phyloP scores from a whole-genome alignment of 2,329 filamentous ascomycete genomes.

The Cercospora brassicicola region DNA sequence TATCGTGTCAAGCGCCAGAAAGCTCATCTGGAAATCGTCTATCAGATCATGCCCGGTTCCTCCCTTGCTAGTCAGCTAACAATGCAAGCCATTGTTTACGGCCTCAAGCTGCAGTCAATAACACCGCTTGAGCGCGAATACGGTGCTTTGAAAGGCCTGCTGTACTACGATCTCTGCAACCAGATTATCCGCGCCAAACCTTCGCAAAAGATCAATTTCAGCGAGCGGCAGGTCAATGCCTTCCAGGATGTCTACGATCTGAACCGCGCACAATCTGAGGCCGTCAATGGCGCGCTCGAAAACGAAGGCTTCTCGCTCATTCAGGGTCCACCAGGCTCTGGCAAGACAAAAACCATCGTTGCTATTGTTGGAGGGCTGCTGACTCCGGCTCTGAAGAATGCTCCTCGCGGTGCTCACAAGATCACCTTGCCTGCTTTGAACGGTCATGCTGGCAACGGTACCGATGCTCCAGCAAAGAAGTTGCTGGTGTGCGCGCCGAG shows the following conservation, averaged over 20 bases:
- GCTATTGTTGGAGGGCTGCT: slow-evolving; percentile 90
- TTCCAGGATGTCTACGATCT: slow-evolving; percentile 77
- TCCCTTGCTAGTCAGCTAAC: slow-evolving; percentile 51
- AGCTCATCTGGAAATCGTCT: slow-evolving; percentile 77
- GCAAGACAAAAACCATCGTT: slow-evolving; percentile 94
- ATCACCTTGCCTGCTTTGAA: slow-evolving; percentile 41
- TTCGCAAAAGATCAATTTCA: slow-evolving; percentile 80
- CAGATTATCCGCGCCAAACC: slow-evolving; percentile 88
- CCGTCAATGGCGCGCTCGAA: slow-evolving; percentile 85
- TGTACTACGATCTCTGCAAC: slow-evolving; percentile 94
- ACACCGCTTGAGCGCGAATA: slow-evolving; percentile 95
- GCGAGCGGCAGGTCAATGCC: slow-evolving; percentile 67
- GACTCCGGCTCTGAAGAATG: slow-evolving; percentile 58
- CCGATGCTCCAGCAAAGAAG: slow-evolving; percentile 66
- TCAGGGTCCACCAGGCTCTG: slow-evolving; percentile 88
- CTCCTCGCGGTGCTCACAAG: slow-evolving; percentile 35
- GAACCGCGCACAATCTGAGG: slow-evolving; percentile 85
- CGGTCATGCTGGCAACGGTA: slow-evolving; percentile 26
- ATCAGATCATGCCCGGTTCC: slow-evolving; percentile 67
- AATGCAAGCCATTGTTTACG: slow-evolving; percentile 69
- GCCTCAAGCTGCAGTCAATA: slow-evolving; percentile 85
- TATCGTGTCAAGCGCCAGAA: slow-evolving; percentile 79
- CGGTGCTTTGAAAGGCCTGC: slow-evolving; percentile 81
- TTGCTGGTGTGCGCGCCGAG: slow-evolving; percentile 95
- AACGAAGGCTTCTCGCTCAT: slow-evolving; percentile 97